Evolutionary conservation across 2,329 filamentous ascomycete species (phyloP), one percentile per base, ranked within the genome.

Genomic region (Colletotrichum paranaense): DNA sequence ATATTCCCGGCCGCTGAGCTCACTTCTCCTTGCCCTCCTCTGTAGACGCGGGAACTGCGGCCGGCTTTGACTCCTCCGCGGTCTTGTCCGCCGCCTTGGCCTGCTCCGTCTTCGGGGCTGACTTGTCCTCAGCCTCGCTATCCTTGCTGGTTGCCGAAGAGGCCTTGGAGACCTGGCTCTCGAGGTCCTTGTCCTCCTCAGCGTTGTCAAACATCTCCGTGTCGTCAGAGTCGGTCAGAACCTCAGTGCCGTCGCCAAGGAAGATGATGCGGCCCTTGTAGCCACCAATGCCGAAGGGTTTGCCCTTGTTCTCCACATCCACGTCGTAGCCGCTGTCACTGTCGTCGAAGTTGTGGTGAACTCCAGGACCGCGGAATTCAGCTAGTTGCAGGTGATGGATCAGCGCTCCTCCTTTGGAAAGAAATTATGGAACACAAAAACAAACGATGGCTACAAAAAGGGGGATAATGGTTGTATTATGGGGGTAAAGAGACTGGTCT

Each of bases 221-320:
- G 81, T 98, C 95, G 83, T 95, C 92, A 81, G 93, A 93, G 84
- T 97, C 95, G 78, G 94, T 95, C 80, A 95, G 88, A 82, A 97
- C 91, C 87, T 98, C 95, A 80, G 95, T 97, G 79, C 96, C 97
- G 86, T 98, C 95, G 77, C 96, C 95, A 78, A 99, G 90, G 81
- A 98, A 92, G 83, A 98, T 98, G 83, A 98, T 95, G 79, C 95
- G 92, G 78, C 95, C 95, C 82, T 91, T 91, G 82, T 93, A 93
- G 82, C 92, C 93, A 83, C 92, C 87, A 78, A 90, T 86, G 76
- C 91, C 90, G 80, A 93, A 93, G 78, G 87, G 85, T 82, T 88
- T 89, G 79, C 85, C 84, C 82, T 89, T 88, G 78, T 90, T 89
- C 79, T 93, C 91, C 82, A 91, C 88, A 79, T 95, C 92, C 84